Conservation (phyloP, 768 basidiomycete genomes). For the Hericium coralloides region DNA sequence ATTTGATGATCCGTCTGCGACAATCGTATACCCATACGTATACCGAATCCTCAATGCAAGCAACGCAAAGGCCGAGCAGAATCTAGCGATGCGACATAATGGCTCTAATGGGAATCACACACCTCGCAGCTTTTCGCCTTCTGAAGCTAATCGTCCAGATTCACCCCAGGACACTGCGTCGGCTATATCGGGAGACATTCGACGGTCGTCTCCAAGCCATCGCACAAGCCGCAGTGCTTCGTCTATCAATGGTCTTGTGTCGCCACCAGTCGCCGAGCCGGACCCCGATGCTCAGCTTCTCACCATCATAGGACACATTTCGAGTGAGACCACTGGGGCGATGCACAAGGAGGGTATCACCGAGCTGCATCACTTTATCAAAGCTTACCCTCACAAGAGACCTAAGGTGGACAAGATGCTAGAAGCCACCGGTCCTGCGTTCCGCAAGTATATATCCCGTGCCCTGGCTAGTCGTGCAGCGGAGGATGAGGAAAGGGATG, state of each 20-base stretch:
- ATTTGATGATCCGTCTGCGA: conserved; percentile 96
- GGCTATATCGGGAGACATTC: conserved; percentile 38
- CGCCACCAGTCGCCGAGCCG: conserved; percentile 62
- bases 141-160: conserved; percentile 55
- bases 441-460: conserved; percentile 85
- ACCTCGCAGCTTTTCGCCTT: conserved; percentile 33
- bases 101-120: conserved; percentile 25
- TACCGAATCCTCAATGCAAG: conserved; percentile 80
- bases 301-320: conserved; percentile 79
- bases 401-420: conserved; percentile 80
- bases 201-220: conserved; percentile 52
- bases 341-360: conserved; percentile 93
- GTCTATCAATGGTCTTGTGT: conserved; percentile 48
- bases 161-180: conserved; percentile 57
- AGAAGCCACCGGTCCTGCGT: conserved; percentile 81
- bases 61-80: conserved; percentile 30
- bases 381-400: conserved; percentile 80
- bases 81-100: conserved; percentile 16
- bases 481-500: conserved; percentile 74
- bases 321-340: conserved; percentile 81
- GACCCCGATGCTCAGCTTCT: conserved; percentile 82
- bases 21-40: conserved; percentile 93
- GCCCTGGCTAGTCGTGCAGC: conserved; percentile 83
- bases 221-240: conserved; percentile 61
- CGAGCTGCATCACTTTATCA: conserved; percentile 88